phyloP scores from a whole-genome alignment of 768 basidiomycete species.

The Boletus reticulatus region DNA sequence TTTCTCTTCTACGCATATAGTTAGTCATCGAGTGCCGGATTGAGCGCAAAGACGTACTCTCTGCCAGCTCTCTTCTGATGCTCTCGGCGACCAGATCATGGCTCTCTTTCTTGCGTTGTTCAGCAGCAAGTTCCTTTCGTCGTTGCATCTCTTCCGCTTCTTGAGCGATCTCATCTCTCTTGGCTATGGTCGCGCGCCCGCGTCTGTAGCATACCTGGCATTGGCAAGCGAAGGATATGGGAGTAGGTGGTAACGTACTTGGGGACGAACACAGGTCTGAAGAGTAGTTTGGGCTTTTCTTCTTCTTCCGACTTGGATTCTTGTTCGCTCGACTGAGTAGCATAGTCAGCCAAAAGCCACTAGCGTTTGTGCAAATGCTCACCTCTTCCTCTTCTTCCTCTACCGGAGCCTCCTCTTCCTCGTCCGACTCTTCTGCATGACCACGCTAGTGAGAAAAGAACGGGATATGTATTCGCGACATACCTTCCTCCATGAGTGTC shows the following conservation, averaged over 20 bases:
- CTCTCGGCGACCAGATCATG: conserved; percentile 94
- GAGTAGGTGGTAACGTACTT: conserved; percentile 57
- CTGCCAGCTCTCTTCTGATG: conserved; percentile 85
- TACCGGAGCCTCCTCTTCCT: conserved; percentile 47
- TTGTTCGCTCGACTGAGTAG: conserved; percentile 79
- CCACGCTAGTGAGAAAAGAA: conserved; percentile 1
- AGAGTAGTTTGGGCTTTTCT: conserved; percentile 68
- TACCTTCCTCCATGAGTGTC: conserved; percentile 60
- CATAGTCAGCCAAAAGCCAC: conserved; percentile 15
- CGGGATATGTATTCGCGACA: conserved; percentile 22
- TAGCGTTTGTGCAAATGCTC: conserved; percentile 15
- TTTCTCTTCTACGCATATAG: conserved; percentile 69
- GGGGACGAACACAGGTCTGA: conserved; percentile 91
- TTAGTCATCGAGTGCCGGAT: conserved; percentile 2
- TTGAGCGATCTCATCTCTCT: conserved; percentile 62
- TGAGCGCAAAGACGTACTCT: conserved; percentile 58
- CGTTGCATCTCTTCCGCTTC: conserved; percentile 74
- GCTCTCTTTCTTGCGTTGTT: conserved; percentile 83
- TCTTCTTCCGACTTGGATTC: conserved; percentile 76
- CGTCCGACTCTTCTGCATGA: conserved; percentile 28
- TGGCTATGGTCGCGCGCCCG: conserved; percentile 68
- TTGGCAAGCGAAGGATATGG: conserved; percentile 1
- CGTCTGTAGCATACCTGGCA: conserved; percentile 45
- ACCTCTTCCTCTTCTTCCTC: conserved; percentile 39
- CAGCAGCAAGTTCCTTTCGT: conserved; percentile 70